Conservation (phyloP, 352 stramenopile species). For the Phytophthora hibernalis region DNA sequence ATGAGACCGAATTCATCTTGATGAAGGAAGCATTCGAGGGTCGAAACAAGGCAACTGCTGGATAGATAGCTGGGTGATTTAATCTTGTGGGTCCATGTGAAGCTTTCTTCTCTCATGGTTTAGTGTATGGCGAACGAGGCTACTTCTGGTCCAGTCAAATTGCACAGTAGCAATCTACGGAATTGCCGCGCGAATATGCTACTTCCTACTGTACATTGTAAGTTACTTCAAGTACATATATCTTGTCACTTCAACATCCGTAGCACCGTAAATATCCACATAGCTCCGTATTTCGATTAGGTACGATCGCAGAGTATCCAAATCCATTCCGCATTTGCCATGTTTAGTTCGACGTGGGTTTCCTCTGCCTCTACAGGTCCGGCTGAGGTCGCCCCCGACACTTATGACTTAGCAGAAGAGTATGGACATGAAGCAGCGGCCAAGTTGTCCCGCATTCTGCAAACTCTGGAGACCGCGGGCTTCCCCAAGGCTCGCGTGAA, state of each 20-base stretch:
- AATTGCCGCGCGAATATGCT: too few relatives aligned
- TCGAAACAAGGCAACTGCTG: too few relatives aligned
- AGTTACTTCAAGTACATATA: too few relatives aligned
- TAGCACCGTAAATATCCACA: neutral
- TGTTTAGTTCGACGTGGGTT: constrained; percentile 36
- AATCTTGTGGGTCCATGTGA: too few relatives aligned
- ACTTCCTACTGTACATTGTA: too few relatives aligned
- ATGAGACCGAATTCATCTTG: neutral
- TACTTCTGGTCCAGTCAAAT: too few relatives aligned
- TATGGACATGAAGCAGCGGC: constrained; percentile 44
- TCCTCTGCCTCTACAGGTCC: constrained; percentile 6
- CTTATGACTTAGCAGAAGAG: constrained; percentile 44
- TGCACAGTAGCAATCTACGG: too few relatives aligned
- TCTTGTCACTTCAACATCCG: neutral
- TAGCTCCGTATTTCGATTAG: neutral
- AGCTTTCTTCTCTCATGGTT: too few relatives aligned
- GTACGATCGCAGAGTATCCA: neutral
- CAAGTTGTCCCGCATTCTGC: constrained; percentile 43
- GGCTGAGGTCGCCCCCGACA: constrained; percentile 15
- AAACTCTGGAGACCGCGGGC: constrained; percentile 40
- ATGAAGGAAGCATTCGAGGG: too few relatives aligned
- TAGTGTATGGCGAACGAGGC: too few relatives aligned
- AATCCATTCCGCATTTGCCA: constrained; percentile 13
- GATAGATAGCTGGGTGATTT: too few relatives aligned
- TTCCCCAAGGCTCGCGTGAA: constrained; percentile 56